Evolutionary conservation across 1,284 basidiomycete species (phyloP), one percentile per base, ranked within the genome.

Genomic region (Moesziomyces globuligerus): DNA sequence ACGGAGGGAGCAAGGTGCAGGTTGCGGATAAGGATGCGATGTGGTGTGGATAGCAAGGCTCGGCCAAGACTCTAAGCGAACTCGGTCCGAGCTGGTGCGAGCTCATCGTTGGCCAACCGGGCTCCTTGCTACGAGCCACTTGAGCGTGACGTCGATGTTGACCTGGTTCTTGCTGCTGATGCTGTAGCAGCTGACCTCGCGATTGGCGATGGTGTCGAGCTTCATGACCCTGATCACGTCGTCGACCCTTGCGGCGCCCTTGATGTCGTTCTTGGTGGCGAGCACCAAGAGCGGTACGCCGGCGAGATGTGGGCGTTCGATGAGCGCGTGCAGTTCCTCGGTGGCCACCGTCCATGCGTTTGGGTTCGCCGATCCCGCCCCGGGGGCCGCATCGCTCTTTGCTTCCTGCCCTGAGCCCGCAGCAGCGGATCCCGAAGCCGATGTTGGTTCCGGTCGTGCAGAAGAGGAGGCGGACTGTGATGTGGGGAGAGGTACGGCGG

Each of bases 231-330:
- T 86, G 60, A 98, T 94, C 47, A 98, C 85, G 61, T 96, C 92
- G 74, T 94, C 91, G 1, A 94, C 91, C 11, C 88, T 84, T 1
- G 90, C 89, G 59, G 93, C 91, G 11, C 86, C 88, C 2, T 89
- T 87, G 2, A 98, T 76, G 80, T 98, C 95, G 78, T 93, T 96
- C 86, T 98, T 98, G 84, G 97, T 98, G 1, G 93, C 95, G 23
- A 98, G 86, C 88, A 98, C 93, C 15, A 98, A 87, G 36, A 98
- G 83, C 1, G 94, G 94, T 3, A 96, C 92, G 0, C 90, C 90
- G 1, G 84, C 82, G 21, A 98, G 86, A 23, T 87, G 88, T 0
- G 89, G 87, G 40, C 93, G 88, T 11, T 87, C 85, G 21, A 98
- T 86, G 3, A 98, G 85, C 39, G 93, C 89, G 78, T 95, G 93